Evolutionary conservation across 1,139 yeast species (phyloP).

Genomic region (Pichia norvegensis): DNA sequence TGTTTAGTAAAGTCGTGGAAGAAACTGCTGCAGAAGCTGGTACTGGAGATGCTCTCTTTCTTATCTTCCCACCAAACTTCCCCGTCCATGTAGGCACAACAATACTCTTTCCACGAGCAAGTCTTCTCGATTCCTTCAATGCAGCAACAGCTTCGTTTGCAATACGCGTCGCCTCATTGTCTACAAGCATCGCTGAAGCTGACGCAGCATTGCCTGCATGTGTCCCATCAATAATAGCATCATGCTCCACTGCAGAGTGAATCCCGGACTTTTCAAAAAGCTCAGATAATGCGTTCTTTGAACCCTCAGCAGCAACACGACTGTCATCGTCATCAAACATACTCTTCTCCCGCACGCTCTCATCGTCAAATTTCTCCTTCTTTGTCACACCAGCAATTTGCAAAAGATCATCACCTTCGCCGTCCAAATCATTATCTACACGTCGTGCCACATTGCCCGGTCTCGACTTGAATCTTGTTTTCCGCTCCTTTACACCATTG

Average conservation of each 20-base stretch:
- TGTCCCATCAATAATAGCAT: slow-evolving; percentile 55
- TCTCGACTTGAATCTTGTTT: slow-evolving; percentile 16
- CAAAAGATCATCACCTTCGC: slow-evolving; percentile 39
- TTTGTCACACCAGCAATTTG: slow-evolving; percentile 48
- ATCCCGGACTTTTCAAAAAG: slow-evolving; percentile 67
- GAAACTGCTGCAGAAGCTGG: slow-evolving; percentile 10
- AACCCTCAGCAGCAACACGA: slow-evolving; percentile 16
- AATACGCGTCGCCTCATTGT: slow-evolving; percentile 66
- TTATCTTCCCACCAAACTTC: slow-evolving; percentile 76
- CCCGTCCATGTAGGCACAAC: slow-evolving; percentile 98
- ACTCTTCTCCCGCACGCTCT: slow-evolving; percentile 28
- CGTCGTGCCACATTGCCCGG: background rate
- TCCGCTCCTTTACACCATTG: slow-evolving; percentile 31
- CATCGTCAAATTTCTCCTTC: slow-evolving; percentile 41
- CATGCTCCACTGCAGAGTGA: slow-evolving; percentile 73
- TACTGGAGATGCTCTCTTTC: background rate
- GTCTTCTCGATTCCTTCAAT: slow-evolving; percentile 56
- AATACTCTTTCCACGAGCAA: slow-evolving; percentile 54
- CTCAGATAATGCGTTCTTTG: slow-evolving; percentile 64
- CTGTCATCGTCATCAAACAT: slow-evolving; percentile 19
- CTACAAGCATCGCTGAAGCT: slow-evolving; percentile 36
- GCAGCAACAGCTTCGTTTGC: slow-evolving; percentile 77
- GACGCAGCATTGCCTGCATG: slow-evolving; percentile 21
- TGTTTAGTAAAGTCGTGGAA: slow-evolving; percentile 31
- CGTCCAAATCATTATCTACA: slow-evolving; percentile 23